Evolutionary conservation across 2,329 filamentous ascomycete genomes (phyloP).

Genomic region (Sclerotinia borealis): DNA sequence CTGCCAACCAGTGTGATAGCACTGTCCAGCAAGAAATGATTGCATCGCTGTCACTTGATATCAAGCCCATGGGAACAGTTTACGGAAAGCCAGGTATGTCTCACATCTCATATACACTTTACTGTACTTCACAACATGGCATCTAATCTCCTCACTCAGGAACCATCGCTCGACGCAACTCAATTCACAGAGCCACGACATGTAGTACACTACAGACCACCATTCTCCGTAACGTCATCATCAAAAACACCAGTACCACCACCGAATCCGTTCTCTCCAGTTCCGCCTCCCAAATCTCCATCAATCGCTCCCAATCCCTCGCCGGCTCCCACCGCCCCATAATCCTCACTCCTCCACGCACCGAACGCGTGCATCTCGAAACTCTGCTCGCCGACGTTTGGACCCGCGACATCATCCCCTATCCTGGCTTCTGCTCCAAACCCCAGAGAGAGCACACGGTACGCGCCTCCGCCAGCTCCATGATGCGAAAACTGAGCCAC

Average conservation of each 20-base stretch:
- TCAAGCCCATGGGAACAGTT: slow-evolving; percentile 68
- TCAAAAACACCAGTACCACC: slow-evolving; percentile 74
- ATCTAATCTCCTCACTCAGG: slow-evolving; percentile 35
- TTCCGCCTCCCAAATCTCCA: slow-evolving; percentile 40
- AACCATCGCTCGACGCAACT: slow-evolving; percentile 60
- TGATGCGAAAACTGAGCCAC: slow-evolving; percentile 77
- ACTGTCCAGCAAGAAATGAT: slow-evolving; percentile 45
- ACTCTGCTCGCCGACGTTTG: slow-evolving; percentile 70
- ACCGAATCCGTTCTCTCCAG: slow-evolving; percentile 40
- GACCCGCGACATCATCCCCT: slow-evolving; percentile 74
- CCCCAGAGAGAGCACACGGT: slow-evolving; percentile 65
- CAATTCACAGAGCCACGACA: slow-evolving; percentile 73
- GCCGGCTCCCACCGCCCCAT: slow-evolving; percentile 63
- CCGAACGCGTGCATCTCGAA: slow-evolving; percentile 74
- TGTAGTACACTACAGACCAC: slow-evolving; percentile 58
- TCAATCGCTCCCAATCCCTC: slow-evolving; percentile 75
- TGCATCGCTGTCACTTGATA: slow-evolving; percentile 60
- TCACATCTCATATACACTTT: neutral
- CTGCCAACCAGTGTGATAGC: slow-evolving; percentile 44
- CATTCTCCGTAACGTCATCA: slow-evolving; percentile 67
- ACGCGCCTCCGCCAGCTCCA: slow-evolving; percentile 71
- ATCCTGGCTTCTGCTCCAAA: slow-evolving; percentile 69
- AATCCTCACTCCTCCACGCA: slow-evolving; percentile 66
- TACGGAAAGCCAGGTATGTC: slow-evolving; percentile 63
- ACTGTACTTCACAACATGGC: neutral